These are phyloP conservation scores for Alopecurus myosuroides DNA, from an alignment of 176 grass and related monocot species.

Conservation along the genomic window DNA sequence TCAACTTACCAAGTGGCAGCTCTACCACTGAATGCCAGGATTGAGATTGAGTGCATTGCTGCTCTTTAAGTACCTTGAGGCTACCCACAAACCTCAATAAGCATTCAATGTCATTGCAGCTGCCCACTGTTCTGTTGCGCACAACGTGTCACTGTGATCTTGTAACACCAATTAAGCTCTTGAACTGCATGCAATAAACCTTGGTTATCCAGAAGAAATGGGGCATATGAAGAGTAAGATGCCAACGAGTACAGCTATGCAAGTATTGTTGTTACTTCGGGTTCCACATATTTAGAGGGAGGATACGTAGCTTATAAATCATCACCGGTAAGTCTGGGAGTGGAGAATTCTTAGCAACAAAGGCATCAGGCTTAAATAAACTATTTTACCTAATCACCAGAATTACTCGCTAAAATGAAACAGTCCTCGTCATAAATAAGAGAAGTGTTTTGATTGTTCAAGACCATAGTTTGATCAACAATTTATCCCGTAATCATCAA, in stretches of 20 bases:
- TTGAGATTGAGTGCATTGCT: conserved; percentile 93
- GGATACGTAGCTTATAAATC: background rate
- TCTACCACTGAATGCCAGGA: conserved; percentile 80
- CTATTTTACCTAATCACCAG: background rate
- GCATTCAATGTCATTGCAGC: conserved; percentile 19
- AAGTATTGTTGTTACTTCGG: background rate
- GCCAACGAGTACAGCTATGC: background rate
- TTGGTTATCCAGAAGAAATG: background rate
- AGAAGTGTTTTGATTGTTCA: background rate
- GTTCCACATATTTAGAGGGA: background rate
- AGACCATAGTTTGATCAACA: background rate
- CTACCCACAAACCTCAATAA: conserved; percentile 20
- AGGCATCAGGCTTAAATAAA: background rate
- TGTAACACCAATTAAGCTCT: background rate
- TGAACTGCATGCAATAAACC: conserved; percentile 3
- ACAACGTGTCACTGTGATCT: background rate
- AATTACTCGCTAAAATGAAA: background rate
- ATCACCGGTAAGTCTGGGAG: background rate
- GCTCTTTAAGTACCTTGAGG: conserved; percentile 38
- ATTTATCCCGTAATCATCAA: background rate
- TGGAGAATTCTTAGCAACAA: background rate
- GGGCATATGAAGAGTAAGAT: background rate
- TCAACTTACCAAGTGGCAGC: conserved; percentile 95
- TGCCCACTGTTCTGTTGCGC: background rate
- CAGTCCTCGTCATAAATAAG: background rate